Evolutionary conservation across 345 rosid species (phyloP), one percentile per base, ranked within the genome.

Genomic region (Trapa bicornis): DNA sequence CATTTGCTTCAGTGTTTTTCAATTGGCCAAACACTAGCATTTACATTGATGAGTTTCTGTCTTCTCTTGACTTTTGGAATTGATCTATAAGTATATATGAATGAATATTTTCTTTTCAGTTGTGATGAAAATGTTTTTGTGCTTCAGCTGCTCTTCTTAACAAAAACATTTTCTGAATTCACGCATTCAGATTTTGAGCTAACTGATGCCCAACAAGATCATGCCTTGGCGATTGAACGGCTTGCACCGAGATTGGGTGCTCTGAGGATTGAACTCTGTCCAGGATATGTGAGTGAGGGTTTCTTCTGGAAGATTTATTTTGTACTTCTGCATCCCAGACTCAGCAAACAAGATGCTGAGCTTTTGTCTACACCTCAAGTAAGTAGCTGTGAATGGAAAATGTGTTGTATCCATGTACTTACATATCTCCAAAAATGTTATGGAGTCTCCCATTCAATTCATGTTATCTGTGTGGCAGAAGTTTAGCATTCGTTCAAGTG

Each of bases 271-370:
- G 96, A 91, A 60, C 86, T 94, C 69, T 94, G 99, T 73, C 96
- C 97, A 0, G 88, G 88, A 70, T 86, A 85, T 81, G 87, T 91
- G 97, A 89, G 81, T 70, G 96, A 86, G 47, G 82, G 77, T 75
- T 83, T 89, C 86, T 91, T 95, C 79, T 95, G 99, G 97, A 95
- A 89, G 83, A 87, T 95, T 48, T 95, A 91, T 75, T 94, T 89
- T 71, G 89, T 91, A 29, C 96, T 94, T 81, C 67, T 91, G 73
- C 93, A 79, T 71, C 96, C 99, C n/a, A 80, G 92, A 72, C 91
- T 91, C 48, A 78, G 66, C 74, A 87, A 89, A 76, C 82, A 82
- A 54, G 96, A 89, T 70, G 91, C 99, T 1, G 79, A 76, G 56
- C 81, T 91, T 72, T 72, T 94, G 68, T 87, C 93, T 32, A 89